Base-by-base conservation (phyloP, 345 rosid species). In the Excoecaria cochinchinensis region DNA sequence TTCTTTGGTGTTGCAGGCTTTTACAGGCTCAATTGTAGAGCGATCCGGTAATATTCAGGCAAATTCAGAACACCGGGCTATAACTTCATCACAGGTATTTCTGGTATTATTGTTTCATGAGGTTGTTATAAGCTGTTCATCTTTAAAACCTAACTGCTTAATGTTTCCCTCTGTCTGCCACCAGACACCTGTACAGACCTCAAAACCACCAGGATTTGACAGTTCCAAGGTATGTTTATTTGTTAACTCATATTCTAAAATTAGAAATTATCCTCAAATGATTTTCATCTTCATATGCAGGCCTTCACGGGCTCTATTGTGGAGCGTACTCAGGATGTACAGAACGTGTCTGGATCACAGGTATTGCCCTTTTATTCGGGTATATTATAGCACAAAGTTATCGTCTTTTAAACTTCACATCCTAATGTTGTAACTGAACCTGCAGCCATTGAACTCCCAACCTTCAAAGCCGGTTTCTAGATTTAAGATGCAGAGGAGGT, bases 381-480 rank as follows among this genome's bases (percentile, higher is more conserved):
- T 57, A 42, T 36, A 7, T 24, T 61, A 4, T 44, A 4, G 38
- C 71, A 12, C 10, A 11, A 22, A 5, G 17, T 65, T 42, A 8
- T 42, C 50, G 44, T 0, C 25, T 72, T 16, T 36, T 38, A 7
- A 40, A 38, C 74, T 52, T 48, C 22, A 17, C 67, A 57, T 74
- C 44, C 51, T 74, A 17, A 70, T 16, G 57, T 31, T 51, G 51
- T 15, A 21, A 50, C 73, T 79, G 69, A 68, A 80, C 56, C 52
- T 72, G 81, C 87, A 90, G 95, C 70, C 78, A 68, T 77, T 87
- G 50, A 71, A 53, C 74, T 77, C 88, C 44, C 88, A 89, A 73
- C 87, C 94, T 69, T 83, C 94, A 15, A 91, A 83, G 81, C 97
- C 90, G 8, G 78, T 90, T 71, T 95, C 99, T 70, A 89, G 94